A percentile compares a stretch with the other conserved stretches of the same genome.
phyloP scores from a whole-genome alignment of 257 asterid species.

The Parsonsia alboflavescens region DNA sequence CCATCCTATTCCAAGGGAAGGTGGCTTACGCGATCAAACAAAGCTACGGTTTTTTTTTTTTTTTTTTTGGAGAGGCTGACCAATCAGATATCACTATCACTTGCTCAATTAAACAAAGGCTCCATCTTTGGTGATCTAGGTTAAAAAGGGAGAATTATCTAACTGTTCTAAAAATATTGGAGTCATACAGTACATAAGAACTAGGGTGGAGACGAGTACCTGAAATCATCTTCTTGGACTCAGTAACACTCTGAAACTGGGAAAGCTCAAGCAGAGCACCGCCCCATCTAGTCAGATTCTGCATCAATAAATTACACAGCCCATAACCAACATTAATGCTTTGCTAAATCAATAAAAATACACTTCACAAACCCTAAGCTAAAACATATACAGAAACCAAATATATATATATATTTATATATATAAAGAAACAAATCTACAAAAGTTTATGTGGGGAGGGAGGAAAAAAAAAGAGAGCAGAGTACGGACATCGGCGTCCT shows the following conservation, averaged over 20 bases:
- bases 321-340: neutral
- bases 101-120: neutral
- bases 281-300: slow-evolving; percentile 94
- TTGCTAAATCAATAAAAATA: neutral
- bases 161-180: neutral
- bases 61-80: neutral
- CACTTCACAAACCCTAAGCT: neutral
- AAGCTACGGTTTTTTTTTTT: neutral
- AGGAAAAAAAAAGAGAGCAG: neutral
- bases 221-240: slow-evolving; percentile 69
- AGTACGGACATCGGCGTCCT: slow-evolving; percentile 61
- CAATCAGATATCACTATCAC: neutral
- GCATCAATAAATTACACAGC: slow-evolving; percentile 21
- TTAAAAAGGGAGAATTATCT: neutral
- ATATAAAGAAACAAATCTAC: neutral
- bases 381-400: neutral
- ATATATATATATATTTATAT: too few relatives aligned
- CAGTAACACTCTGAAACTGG: slow-evolving; percentile 69
- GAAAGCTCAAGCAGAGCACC: slow-evolving; percentile 81
- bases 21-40: too few relatives aligned
- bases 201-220: slow-evolving; percentile 29
- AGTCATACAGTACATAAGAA: neutral
- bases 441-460: neutral
- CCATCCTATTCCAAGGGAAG: neutral
- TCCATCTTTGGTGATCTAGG: too few relatives aligned